These are phyloP conservation scores for Lindgomyces ingoldianus DNA, from an alignment of 495 filamentous ascomycete species.

Conservation along the genomic window DNA sequence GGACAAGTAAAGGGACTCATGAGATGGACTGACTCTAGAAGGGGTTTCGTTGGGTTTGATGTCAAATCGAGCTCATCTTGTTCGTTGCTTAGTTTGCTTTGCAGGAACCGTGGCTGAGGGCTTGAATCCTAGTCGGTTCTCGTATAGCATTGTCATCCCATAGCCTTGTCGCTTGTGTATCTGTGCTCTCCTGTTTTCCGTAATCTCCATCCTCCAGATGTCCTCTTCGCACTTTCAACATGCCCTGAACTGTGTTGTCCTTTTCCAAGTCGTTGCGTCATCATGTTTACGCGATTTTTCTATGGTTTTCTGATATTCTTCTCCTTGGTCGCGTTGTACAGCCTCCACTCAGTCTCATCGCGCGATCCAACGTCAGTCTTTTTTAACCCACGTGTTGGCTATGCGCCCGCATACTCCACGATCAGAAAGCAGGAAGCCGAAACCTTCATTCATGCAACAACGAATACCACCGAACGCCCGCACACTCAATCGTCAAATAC, in stretches of 20 bases:
- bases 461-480: background rate
- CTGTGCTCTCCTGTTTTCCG: too few relatives aligned
- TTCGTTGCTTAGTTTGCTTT: too few relatives aligned
- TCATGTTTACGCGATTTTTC: constrained; percentile 6
- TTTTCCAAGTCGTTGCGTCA: background rate
- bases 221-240: too few relatives aligned
- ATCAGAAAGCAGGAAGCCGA: constrained; percentile 46
- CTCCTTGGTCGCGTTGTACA: constrained; percentile 22
- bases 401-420: constrained; percentile 47
- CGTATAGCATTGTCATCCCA: too few relatives aligned
- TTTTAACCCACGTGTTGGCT: constrained; percentile 48
- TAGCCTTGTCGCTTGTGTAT: too few relatives aligned
- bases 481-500: constrained; percentile 22
- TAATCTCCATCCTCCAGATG: too few relatives aligned
- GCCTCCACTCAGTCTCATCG: constrained; percentile 37
- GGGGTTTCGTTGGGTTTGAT: too few relatives aligned
- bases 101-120: too few relatives aligned
- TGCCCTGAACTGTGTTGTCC: background rate
- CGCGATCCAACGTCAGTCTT: constrained; percentile 52
- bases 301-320: constrained; percentile 18
- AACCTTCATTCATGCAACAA: constrained; percentile 37
- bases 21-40: too few relatives aligned
- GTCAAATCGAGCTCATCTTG: too few relatives aligned
- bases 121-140: too few relatives aligned
- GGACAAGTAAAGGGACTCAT: too few relatives aligned